These are phyloP conservation scores for Trypanosoma cruzi DNA, from an alignment of 208 protist species.

Conservation along the genomic window DNA sequence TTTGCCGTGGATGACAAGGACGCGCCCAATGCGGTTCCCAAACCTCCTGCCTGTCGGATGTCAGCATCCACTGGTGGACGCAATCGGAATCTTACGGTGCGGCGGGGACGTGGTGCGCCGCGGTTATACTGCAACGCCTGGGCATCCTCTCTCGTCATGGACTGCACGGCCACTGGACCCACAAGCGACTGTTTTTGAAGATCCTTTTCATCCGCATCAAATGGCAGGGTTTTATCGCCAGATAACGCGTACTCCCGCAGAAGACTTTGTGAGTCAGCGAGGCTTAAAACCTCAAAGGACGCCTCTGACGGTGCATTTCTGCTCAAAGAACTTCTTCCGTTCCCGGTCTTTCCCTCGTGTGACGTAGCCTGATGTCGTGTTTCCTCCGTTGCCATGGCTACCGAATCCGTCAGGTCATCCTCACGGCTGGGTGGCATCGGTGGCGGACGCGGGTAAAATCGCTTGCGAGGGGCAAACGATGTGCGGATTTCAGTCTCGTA, in stretches of 20 bases:
- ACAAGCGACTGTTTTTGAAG: conserved; percentile 14
- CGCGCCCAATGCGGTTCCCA: not conserved
- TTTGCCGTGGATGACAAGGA: not conserved
- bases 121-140: conserved; percentile 28
- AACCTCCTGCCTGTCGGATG: not conserved
- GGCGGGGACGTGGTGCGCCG: conserved; percentile 13
- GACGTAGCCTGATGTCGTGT: not conserved
- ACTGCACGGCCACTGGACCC: conserved; percentile 5
- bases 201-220: conserved; percentile 26
- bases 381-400: conserved; percentile 16
- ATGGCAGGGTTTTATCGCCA: conserved; percentile 3
- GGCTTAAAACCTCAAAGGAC: conserved; percentile 25
- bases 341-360: not conserved
- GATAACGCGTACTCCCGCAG: conserved; percentile 16
- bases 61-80: conserved; percentile 11
- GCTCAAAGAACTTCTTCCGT: not conserved
- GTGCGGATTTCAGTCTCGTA: conserved; percentile 22
- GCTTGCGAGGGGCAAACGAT: conserved; percentile 14
- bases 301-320: conserved; percentile 4
- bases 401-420: conserved; percentile 42
- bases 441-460: conserved; percentile 44
- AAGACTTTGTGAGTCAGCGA: conserved; percentile 18
- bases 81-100: conserved; percentile 25
- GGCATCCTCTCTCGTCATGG: conserved; percentile 19
- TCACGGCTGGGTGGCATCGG: conserved; percentile 31